Conservation (phyloP, 805 yeast genomes). For the Candida nitratophila region DNA sequence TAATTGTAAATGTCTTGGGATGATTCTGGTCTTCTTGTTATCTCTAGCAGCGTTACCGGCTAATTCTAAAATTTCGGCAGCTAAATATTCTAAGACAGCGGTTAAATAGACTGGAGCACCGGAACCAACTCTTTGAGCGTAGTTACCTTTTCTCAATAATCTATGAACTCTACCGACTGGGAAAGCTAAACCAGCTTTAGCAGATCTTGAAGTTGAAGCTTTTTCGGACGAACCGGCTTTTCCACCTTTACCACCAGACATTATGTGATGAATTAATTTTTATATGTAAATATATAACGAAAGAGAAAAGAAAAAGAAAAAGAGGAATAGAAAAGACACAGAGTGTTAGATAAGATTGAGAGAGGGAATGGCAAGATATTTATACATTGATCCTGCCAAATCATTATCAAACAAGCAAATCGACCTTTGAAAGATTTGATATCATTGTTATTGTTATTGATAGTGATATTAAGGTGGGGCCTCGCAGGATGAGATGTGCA, state of each 20-base stretch:
- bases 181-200: slow-evolving; percentile 98
- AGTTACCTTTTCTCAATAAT: slow-evolving; percentile 92
- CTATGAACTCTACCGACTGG: slow-evolving; percentile 99
- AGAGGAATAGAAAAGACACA: not conserved
- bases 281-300: not conserved
- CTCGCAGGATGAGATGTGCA: too few species aligned
- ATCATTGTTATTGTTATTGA: too few species aligned
- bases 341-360: too few species aligned
- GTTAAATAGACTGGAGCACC: slow-evolving; percentile 99
- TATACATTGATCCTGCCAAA: too few species aligned
- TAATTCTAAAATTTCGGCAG: slow-evolving; percentile 96
- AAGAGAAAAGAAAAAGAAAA: not conserved
- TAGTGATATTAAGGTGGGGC: too few species aligned
- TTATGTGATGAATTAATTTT: slow-evolving; percentile 7
- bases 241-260: slow-evolving; percentile 79
- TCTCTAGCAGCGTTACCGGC: slow-evolving; percentile 99
- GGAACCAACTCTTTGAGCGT: slow-evolving; percentile 98
- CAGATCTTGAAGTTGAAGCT: slow-evolving; percentile 96
- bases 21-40: slow-evolving; percentile 96
- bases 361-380: too few species aligned
- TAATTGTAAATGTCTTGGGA: slow-evolving; percentile 96
- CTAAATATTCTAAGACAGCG: slow-evolving; percentile 92
- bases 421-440: too few species aligned
- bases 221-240: slow-evolving; percentile 93
- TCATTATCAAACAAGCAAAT: too few species aligned